Evolutionary conservation across 1,139 yeast species (phyloP).

Genomic region (Yamadazyma diospyri): DNA sequence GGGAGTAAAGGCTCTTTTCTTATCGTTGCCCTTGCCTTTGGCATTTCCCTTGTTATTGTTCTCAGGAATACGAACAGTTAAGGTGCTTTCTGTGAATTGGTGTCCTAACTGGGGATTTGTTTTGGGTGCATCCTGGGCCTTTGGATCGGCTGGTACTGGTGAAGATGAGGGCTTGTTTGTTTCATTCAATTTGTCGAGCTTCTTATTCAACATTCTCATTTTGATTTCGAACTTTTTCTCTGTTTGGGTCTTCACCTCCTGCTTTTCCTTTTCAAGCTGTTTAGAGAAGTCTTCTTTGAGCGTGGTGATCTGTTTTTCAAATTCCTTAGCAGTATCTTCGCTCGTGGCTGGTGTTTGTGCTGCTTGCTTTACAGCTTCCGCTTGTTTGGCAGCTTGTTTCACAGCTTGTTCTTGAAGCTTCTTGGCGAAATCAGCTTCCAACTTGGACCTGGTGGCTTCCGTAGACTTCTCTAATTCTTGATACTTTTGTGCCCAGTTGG

Average conservation of each 20-base stretch:
- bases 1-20: conserved; percentile 12
- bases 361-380: too few species aligned
- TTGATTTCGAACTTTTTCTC: conserved; percentile 42
- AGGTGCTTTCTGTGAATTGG: conserved; percentile 29
- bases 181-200: conserved; percentile 26
- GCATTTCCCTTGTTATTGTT: background rate
- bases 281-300: conserved; percentile 27
- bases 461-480: conserved; percentile 20
- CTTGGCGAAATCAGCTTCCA: conserved; percentile 20
- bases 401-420: conserved; percentile 16
- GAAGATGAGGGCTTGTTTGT: too few species aligned
- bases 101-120: conserved; percentile 14
- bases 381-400: conserved; percentile 9
- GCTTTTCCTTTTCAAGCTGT: conserved; percentile 31
- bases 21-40: conserved; percentile 8
- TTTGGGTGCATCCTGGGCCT: background rate
- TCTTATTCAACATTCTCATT: conserved; percentile 42
- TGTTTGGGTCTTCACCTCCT: conserved; percentile 26
- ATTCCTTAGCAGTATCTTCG: conserved; percentile 11
- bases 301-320: conserved; percentile 21
- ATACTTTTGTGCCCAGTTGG: conserved; percentile 13
- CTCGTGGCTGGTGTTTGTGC: conserved; percentile 1
- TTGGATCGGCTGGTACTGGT: conserved; percentile 3
- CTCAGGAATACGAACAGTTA: conserved; percentile 28
- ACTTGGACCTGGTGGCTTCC: conserved; percentile 16